These are phyloP conservation scores for Russula olivacea DNA, from an alignment of 768 basidiomycete genomes.

Conservation along the genomic window DNA sequence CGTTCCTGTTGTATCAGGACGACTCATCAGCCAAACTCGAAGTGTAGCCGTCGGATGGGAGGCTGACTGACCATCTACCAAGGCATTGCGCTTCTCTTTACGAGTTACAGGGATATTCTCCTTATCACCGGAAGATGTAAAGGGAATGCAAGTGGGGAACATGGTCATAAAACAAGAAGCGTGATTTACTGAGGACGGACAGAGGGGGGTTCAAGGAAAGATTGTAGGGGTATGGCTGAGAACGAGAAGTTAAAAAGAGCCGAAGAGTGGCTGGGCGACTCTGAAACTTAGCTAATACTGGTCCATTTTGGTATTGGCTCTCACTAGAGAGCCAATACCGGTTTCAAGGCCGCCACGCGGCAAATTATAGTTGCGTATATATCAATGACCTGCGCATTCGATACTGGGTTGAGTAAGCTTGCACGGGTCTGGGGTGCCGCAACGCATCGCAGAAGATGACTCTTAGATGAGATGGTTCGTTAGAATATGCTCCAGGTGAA, in stretches of 20 bases:
- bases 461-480: no score
- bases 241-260: no score
- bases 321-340: no score
- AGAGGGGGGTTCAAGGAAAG: neutral
- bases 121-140: neutral
- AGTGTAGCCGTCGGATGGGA: neutral
- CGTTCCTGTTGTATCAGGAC: neutral
- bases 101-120: neutral
- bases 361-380: no score
- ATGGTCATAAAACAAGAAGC: neutral
- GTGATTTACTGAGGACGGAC: neutral
- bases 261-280: neutral
- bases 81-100: neutral
- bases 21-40: neutral
- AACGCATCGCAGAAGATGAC: no score
- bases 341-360: no score
- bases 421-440: no score
- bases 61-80: constrained; percentile 8
- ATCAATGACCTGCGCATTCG: no score
- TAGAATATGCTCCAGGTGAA: no score
- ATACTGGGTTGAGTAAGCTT: no score
- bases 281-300: neutral
- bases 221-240: neutral
- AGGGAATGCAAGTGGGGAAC: neutral
- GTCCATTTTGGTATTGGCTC: neutral